Percentiles rank a stretch among this genome's conserved stretches.
Conservation (phyloP, 768 basidiomycete species). For the Mycena belliarum region DNA sequence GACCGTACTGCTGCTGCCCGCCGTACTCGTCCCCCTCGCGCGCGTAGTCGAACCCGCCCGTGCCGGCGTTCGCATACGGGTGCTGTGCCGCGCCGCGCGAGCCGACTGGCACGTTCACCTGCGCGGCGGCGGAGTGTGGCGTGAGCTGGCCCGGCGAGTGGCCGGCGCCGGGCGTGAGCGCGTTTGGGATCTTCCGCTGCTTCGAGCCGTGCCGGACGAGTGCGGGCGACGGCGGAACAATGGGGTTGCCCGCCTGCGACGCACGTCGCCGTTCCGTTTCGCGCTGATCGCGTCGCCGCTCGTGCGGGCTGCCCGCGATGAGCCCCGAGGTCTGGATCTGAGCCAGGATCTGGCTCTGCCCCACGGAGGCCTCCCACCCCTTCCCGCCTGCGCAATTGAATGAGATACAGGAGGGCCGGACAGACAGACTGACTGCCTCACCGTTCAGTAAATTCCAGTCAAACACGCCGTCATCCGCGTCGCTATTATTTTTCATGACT, state of each 20-base stretch:
- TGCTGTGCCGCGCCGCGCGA: slow-evolving; percentile 48
- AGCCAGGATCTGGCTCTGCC: slow-evolving; percentile 63
- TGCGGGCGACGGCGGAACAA: slow-evolving; percentile 75
- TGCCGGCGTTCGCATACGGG: slow-evolving; percentile 66
- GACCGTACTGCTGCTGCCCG: slow-evolving; percentile 65
- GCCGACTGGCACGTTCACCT: slow-evolving; percentile 70
- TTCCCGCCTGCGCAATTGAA: slow-evolving; percentile 67
- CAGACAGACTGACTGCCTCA: slow-evolving; percentile 37
- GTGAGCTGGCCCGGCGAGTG: slow-evolving; percentile 57
- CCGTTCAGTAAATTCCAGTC: slow-evolving; percentile 96
- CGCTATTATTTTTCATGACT: slow-evolving; percentile 87
- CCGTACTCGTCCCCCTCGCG: slow-evolving; percentile 58
- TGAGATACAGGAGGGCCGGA: not conserved
- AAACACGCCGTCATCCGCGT: slow-evolving; percentile 90
- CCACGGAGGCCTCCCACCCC: slow-evolving; percentile 87
- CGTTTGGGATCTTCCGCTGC: slow-evolving; percentile 61
- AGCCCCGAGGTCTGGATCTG: slow-evolving; percentile 61
- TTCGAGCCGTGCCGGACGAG: slow-evolving; percentile 78
- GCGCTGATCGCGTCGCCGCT: slow-evolving; percentile 63
- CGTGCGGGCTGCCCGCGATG: slow-evolving; percentile 43
- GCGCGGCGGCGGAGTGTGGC: slow-evolving; percentile 74
- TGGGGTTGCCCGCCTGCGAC: slow-evolving; percentile 56
- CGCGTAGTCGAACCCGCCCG: slow-evolving; percentile 62
- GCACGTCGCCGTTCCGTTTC: slow-evolving; percentile 66
- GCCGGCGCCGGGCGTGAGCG: slow-evolving; percentile 55